Evolutionary conservation across 768 basidiomycete genomes (phyloP), one percentile per base, ranked within the genome.

Genomic region (Suillus clintonianus): DNA sequence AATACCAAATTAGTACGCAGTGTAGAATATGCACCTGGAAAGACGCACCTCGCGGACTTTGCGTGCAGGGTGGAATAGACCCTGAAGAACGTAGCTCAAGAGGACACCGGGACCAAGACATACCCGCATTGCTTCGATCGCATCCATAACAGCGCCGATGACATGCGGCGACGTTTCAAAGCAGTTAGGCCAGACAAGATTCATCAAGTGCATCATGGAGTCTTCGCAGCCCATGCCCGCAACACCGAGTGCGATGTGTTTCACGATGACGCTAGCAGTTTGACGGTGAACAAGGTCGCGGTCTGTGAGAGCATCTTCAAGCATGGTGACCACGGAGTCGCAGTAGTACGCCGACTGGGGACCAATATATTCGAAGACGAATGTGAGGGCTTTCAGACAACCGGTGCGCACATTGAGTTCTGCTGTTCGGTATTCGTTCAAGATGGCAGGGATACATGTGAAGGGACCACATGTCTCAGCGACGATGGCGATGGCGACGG

Each of bases 291-390:
- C 97, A 60, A 97, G 90, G 73, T 99, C 97, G 62, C 97, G 91
- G 75, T 99, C 97, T 32, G 97, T 99, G 48, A 99, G 84, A 7
- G 97, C 97, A 69, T 99, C 97, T 77, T 99, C 97, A 41, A 99
- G 88, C 87, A 99, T 94, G 15, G 95, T 97, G 60, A 99, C 93
- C 42, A 98, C 95, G 0, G 95, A 97, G 78, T 98, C 94, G 72
- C 90, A 91, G 75, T 99, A 99, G 79, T 97, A 97, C 17, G 88
- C 95, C 59, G 96, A 98, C 80, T 92, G 97, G 55, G 88, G 93
- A 2, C 97, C 97, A 67, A 99, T 96, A 72, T 99, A 99, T 83
- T 99, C 97, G 74, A 99, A 99, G 60, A 99, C 94, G 83, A 99
- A 99, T 1, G 97, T 96, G 22, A 99, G 83, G 1, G 97, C 97